phyloP scores from a whole-genome alignment of 2,329 filamentous ascomycete genomes.

The Seiridium unicorne region DNA sequence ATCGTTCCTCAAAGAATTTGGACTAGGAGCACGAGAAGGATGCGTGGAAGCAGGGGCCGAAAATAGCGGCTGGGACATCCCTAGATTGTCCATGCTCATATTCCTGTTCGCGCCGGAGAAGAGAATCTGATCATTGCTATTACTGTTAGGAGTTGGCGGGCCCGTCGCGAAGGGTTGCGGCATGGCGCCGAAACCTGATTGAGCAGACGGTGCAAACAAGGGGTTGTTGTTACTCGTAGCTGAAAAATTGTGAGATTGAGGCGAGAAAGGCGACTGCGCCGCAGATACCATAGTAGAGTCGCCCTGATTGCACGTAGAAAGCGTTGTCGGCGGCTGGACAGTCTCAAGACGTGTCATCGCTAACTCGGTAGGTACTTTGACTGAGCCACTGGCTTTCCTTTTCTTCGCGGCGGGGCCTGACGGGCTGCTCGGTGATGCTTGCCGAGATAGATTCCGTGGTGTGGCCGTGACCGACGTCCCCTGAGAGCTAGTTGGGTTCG shows the following conservation, averaged over 20 bases:
- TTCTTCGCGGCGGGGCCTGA: slow-evolving; percentile 72
- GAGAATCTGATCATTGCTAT: slow-evolving; percentile 49
- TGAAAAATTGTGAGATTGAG: slow-evolving; percentile 43
- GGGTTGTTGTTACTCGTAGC: slow-evolving; percentile 33
- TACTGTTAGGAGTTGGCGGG: slow-evolving; percentile 65
- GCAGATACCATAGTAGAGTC: slow-evolving; percentile 30
- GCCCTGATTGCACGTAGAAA: slow-evolving; percentile 28
- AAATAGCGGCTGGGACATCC: slow-evolving; percentile 59
- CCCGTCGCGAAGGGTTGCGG: slow-evolving; percentile 50
- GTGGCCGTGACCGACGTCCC: slow-evolving; percentile 38
- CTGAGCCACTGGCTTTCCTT: slow-evolving; percentile 71
- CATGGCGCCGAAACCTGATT: slow-evolving; percentile 20
- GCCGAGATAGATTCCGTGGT: slow-evolving; percentile 66
- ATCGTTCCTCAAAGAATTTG: slow-evolving; percentile 51
- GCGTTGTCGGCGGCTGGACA: slow-evolving; percentile 37
- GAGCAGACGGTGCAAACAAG: slow-evolving; percentile 24
- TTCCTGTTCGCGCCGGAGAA: slow-evolving; percentile 58
- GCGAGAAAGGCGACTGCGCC: slow-evolving; percentile 53
- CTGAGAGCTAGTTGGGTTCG: slow-evolving; percentile 31
- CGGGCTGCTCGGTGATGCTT: slow-evolving; percentile 67
- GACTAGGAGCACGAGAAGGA: slow-evolving; percentile 76
- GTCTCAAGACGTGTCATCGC: slow-evolving; percentile 82
- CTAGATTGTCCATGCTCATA: slow-evolving; percentile 64
- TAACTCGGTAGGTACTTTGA: slow-evolving; percentile 69
- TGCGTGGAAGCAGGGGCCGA: slow-evolving; percentile 72